A percentile compares a stretch with the other conserved stretches of the same genome.
Evolutionary conservation across 2,329 filamentous ascomycete genomes (phyloP).

Genomic region (Dactylellina leptospora): DNA sequence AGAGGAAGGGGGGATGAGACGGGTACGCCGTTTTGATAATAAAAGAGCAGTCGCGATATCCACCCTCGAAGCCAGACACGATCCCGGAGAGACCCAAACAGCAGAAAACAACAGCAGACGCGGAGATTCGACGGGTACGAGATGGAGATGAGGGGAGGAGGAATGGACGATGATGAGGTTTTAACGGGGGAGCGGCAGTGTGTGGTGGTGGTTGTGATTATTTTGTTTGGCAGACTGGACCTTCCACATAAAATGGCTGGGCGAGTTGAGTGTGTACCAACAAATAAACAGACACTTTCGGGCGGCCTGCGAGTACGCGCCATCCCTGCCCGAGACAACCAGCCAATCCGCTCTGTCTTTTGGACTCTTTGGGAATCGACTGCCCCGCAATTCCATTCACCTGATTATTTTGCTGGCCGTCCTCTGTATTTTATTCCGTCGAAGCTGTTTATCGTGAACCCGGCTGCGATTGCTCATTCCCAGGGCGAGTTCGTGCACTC

Average conservation of each 20-base stretch:
- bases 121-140: constrained; percentile 3
- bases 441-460: too few relatives aligned
- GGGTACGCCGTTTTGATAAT: constrained; percentile 3
- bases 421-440: too few relatives aligned
- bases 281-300: constrained; percentile 53
- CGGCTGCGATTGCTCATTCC: too few relatives aligned
- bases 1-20: neutral
- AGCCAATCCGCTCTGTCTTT: constrained; percentile 1
- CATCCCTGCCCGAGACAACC: constrained; percentile 49
- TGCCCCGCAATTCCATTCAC: neutral
- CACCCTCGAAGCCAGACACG: constrained; percentile 4
- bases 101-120: neutral
- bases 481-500: too few relatives aligned
- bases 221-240: constrained; percentile 31
- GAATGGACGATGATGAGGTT: constrained; percentile 17
- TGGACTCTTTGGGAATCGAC: neutral
- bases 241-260: constrained; percentile 4
- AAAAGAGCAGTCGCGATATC: neutral
- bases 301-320: constrained; percentile 24
- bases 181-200: neutral
- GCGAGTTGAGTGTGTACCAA: constrained; percentile 37
- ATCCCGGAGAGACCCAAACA: neutral
- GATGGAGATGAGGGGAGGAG: constrained; percentile 22
- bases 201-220: neutral
- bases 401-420: neutral